A percentile compares a stretch with the other conserved stretches of the same genome.
Evolutionary conservation across 257 asterid species (phyloP).

Genomic region (Jasminum sambac): DNA sequence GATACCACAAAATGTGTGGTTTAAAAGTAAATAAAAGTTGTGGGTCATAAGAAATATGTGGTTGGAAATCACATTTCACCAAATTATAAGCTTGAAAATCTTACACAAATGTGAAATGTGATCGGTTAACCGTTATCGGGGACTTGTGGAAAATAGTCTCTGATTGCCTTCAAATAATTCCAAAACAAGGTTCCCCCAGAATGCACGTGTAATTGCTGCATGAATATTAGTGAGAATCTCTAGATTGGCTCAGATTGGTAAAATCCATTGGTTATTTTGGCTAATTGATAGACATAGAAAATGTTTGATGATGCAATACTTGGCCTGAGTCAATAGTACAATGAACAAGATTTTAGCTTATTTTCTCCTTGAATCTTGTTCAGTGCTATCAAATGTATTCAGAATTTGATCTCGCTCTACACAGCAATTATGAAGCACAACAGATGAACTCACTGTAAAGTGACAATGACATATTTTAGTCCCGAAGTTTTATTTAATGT

Average conservation of each 20-base stretch:
- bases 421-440: not conserved
- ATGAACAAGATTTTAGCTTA: not conserved
- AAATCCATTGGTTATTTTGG: not conserved
- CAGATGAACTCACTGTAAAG: not conserved
- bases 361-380: not conserved
- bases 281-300: not conserved
- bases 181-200: not conserved
- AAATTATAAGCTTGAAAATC: too few relatives aligned
- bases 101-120: too few relatives aligned
- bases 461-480: not conserved
- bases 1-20: too few relatives aligned
- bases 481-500: not conserved
- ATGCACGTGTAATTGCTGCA: not conserved
- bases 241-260: not conserved
- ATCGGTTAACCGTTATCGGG: not conserved
- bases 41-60: too few relatives aligned
- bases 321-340: not conserved
- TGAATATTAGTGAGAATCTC: not conserved
- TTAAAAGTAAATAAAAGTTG: too few relatives aligned
- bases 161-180: not conserved
- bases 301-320: not conserved
- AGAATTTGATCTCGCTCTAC: not conserved
- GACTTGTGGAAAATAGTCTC: not conserved
- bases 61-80: too few relatives aligned
- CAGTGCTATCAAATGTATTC: not conserved